These are phyloP conservation scores for Trapa bicornis DNA, from an alignment of 345 rosid species.

Conservation along the genomic window DNA sequence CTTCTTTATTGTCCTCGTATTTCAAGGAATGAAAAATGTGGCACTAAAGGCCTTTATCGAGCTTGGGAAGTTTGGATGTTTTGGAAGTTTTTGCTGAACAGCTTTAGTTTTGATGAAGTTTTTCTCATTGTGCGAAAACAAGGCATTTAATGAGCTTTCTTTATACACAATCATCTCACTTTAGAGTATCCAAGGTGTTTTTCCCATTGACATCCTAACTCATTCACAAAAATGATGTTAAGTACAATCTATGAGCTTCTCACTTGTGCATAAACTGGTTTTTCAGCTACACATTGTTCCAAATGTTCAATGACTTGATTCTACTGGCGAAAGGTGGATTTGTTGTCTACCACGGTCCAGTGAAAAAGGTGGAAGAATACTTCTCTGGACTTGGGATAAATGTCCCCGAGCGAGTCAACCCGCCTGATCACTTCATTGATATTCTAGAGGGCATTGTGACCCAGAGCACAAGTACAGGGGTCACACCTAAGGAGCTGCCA, in stretches of 20 bases:
- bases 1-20: too few relatives aligned
- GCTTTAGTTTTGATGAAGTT: too few relatives aligned
- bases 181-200: neutral
- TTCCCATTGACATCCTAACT: neutral
- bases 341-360: constrained; percentile 74
- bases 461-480: constrained; percentile 32
- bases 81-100: too few relatives aligned
- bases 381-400: constrained; percentile 63
- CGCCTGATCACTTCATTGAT: constrained; percentile 89
- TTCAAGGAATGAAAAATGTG: too few relatives aligned
- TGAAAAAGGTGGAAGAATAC: constrained; percentile 65
- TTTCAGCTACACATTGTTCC: constrained; percentile 83
- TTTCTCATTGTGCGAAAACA: too few relatives aligned
- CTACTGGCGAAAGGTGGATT: constrained; percentile 90
- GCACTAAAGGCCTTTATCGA: too few relatives aligned
- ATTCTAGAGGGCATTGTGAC: constrained; percentile 68
- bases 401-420: constrained; percentile 81
- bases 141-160: too few relatives aligned
- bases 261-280: constrained; percentile 8
- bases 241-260: neutral
- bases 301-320: constrained; percentile 69
- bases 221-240: neutral
- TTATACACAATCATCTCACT: neutral
- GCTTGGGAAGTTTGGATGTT: too few relatives aligned
- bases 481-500: constrained; percentile 61